Evolutionary conservation across 2,329 filamentous ascomycete genomes (phyloP), one percentile per base, ranked within the genome.

Genomic region (Paraconiothyrium brasiliense): DNA sequence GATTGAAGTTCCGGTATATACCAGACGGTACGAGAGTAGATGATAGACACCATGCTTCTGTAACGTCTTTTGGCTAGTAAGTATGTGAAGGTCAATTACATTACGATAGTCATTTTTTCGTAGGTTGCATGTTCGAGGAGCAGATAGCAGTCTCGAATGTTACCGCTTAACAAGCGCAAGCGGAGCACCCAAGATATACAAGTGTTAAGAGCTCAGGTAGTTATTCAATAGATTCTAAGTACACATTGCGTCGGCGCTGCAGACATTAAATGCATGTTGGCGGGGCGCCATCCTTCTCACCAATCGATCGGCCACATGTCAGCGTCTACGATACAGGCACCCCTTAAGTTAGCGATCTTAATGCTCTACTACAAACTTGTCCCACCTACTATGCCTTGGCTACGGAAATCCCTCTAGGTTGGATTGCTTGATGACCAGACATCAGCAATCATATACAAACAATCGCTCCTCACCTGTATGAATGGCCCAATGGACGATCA

Each of bases 271-370:
- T 44, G 11, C 20, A 20, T 24, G 7, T 20, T 22, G 43, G 20
- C 2, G 43, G 43, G 20, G 43, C 43, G n/a, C 3, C 2, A 46
- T 22, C 24, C 22, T 9, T 20, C 43, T 46, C 43, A 5, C 20
- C 43, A 6, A 7, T 16, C 16, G 39, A 41, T 2, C 6, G 6
- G 39, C 35, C 35, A 14, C 4, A 37, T 10, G 10, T 4, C 9
- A 20, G 20, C 20, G 20, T 64, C 41, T 64, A 59, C 37, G 62
- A 64, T 22, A 46, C 57, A 14, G 59, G 59, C 5, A 52, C 62
- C 1, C 39, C 39, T 64, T 7, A 61, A 64, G 35, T 59, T 61
- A 43, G 58, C 55, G 34, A 64, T 64, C 24, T 35, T 64, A 27
- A 56, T 59, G 8, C 59, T 61, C 46, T 64, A 64, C 41, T 56